These are phyloP conservation scores for Thalassiosira profunda DNA, from an alignment of 108 stramenopile genomes.

Conservation along the genomic window DNA sequence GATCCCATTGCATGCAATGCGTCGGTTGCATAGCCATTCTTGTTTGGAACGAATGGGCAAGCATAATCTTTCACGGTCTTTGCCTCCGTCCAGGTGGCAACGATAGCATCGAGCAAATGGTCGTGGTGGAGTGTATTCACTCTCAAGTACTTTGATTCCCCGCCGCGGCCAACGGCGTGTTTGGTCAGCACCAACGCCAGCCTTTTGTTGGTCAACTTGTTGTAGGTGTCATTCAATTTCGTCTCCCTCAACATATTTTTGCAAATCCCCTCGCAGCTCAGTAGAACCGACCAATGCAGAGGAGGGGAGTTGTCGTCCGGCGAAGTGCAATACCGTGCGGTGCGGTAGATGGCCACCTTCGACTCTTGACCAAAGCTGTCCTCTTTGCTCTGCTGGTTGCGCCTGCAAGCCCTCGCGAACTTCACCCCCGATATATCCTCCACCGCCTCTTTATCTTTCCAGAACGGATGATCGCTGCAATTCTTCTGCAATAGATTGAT, in stretches of 20 bases:
- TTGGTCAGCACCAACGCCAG: background rate
- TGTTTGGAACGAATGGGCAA: background rate
- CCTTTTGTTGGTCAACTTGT: background rate
- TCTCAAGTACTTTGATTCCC: background rate
- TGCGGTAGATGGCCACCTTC: constrained; percentile 11
- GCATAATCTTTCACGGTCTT: background rate
- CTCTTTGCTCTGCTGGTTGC: constrained; percentile 2
- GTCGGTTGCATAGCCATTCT: background rate
- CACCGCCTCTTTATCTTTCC: background rate
- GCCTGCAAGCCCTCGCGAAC: constrained; percentile 17
- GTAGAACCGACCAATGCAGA: constrained; percentile 7
- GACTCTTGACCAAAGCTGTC: constrained; percentile 23
- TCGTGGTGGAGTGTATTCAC: background rate
- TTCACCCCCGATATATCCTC: constrained; percentile 4
- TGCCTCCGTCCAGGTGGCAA: background rate
- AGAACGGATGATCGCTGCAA: background rate
- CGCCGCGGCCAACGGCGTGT: background rate
- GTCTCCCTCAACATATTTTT: constrained; percentile 15
- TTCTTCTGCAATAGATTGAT: constrained; percentile 9
- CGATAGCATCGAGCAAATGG: background rate
- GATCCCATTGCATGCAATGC: background rate
- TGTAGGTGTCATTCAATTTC: constrained; percentile 1
- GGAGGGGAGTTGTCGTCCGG: background rate
- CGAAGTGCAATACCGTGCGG: constrained; percentile 5
- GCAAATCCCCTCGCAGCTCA: constrained; percentile 5